Base-by-base conservation (phyloP, 2,329 filamentous ascomycete species). In the Nothomitra cinnamomea region DNA sequence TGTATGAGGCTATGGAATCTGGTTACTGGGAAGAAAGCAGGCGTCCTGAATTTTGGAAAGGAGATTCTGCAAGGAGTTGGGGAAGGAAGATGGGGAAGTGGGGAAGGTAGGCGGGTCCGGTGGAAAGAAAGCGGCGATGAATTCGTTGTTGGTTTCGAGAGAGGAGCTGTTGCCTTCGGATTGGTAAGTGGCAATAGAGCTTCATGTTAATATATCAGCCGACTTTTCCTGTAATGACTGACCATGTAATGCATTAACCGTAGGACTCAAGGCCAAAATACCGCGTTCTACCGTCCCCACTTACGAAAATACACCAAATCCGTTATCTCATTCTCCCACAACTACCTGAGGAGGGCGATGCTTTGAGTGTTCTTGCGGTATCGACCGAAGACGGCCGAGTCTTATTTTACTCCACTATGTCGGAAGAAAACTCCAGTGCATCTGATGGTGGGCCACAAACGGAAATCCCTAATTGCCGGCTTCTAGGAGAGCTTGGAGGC, bases 1-100 rank as follows among this genome's bases (percentile, higher is more conserved):
- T 87, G 83, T 63, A 94, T 98, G 85, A 75, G 92, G 58, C 68
- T 96, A 58, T 98, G 92, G 92, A 96, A 98, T 63, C 67, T 98
- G 58, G 88, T 96, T 59, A 96, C 90, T 2, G 92, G 89, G 15
- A 94, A 90, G 71, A 95, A 95, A 70, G 89, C 89, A 0, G 87
- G 89, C 28, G 89, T 95, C 52, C 70, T 98, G 60, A 92, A 86
- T 64, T 96, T 96, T 65, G 78, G 77, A 58, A 75, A 78, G 55
- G 78, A 82, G 0, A 75, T 92, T 61, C 72, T 96, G 52, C 73
- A 78, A 45, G 80, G 85, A 60, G 78, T 85, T 10, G 87, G 86
- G 47, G 87, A 95, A 70, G 78, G 81, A 43, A 80, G 79, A 65
- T 82, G 83, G 65, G 79, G 81, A 45, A 82, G 80, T 45, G 89